phyloP scores from a whole-genome alignment of 2,329 filamentous ascomycete species.

The Ceratocystis colombiana region DNA sequence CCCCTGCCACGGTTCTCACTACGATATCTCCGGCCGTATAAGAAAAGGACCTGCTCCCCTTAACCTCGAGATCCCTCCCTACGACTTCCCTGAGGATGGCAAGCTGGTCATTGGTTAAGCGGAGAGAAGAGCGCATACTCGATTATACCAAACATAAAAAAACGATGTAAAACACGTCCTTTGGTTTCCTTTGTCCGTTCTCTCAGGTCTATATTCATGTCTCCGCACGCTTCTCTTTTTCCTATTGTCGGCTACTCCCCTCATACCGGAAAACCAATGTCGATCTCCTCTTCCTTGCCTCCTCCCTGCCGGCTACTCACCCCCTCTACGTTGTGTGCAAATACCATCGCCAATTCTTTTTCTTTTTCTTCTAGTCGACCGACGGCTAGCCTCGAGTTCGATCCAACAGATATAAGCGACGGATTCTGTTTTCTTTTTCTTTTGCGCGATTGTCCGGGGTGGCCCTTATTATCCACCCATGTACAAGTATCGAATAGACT shows the following conservation, averaged over 20 bases:
- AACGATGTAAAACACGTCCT: constrained; percentile 23
- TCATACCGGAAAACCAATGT: constrained; percentile 9
- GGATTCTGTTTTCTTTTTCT: constrained; percentile 19
- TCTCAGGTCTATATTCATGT: constrained; percentile 18
- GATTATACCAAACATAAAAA: constrained; percentile 23
- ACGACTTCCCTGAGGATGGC: constrained; percentile 86
- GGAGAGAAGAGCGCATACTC: constrained; percentile 26
- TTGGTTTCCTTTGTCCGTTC: constrained; percentile 19
- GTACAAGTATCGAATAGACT: constrained; percentile 21
- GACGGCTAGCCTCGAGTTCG: constrained; percentile 9
- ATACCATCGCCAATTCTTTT: constrained; percentile 15
- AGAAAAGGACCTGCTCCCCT: constrained; percentile 94
- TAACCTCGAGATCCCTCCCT: constrained; percentile 88
- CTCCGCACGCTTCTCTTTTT: constrained; percentile 11
- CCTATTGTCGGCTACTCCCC: not conserved
- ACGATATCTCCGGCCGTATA: constrained; percentile 98
- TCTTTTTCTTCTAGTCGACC: constrained; percentile 13
- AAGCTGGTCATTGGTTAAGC: constrained; percentile 86
- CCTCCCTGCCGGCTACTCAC: not conserved
- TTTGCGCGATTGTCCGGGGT: constrained; percentile 17
- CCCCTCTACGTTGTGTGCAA: constrained; percentile 18
- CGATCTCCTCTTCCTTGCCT: not conserved
- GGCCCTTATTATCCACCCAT: not conserved
- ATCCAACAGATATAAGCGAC: constrained; percentile 18
- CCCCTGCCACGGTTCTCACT: constrained; percentile 99